Evolutionary conservation across 768 basidiomycete species (phyloP), one percentile per base, ranked within the genome.

Genomic region (Auriscalpium microsporum): DNA sequence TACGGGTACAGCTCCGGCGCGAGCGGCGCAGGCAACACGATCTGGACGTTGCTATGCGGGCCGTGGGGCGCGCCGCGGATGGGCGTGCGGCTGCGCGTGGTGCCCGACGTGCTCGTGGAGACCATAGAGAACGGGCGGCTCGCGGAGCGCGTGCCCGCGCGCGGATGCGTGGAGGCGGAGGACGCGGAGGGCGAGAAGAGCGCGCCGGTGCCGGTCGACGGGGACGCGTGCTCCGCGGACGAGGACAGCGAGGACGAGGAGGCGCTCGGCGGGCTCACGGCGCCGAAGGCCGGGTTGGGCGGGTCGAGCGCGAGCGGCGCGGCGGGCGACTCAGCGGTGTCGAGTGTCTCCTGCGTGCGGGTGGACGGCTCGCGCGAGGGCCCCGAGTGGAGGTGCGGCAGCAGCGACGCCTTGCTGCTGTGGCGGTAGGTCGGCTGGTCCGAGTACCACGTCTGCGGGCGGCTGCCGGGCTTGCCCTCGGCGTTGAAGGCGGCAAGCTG

Each of bases 1-100:
- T 35, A 47, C 9, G 34, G 42, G 45, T 58, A 54, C 21, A 75
- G 66, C 42, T 66, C 65, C 10, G 77, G 72, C 1, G 78, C 79
- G 16, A 90, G 75, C 2, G 86, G 87, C 1, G 78, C 67, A 0
- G 88, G 88, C 4, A 88, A 72, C 14, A 90, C 69, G 52, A 90
- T 82, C 61, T 87, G 80, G 52, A 89, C 69, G 53, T 76, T 76
- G 64, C 75, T 84, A 55, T 79, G 76, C 0, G 77, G 79, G 6
- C 74, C 73, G 64, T 90, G 86, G 19, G 87, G 86, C 1, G 76
- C 67, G 36, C 84, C 84, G 16, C 79, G 75, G 23, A 82, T 63
- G 23, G 48, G 52, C 19, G 46, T 45, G 45, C 53, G 63, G 54
- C 62, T 61, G 52, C 49, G 66, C 57, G 52, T 56, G 50, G 48